phyloP scores from a whole-genome alignment of 805 yeast genomes.

The Kodamaea leandrae region DNA sequence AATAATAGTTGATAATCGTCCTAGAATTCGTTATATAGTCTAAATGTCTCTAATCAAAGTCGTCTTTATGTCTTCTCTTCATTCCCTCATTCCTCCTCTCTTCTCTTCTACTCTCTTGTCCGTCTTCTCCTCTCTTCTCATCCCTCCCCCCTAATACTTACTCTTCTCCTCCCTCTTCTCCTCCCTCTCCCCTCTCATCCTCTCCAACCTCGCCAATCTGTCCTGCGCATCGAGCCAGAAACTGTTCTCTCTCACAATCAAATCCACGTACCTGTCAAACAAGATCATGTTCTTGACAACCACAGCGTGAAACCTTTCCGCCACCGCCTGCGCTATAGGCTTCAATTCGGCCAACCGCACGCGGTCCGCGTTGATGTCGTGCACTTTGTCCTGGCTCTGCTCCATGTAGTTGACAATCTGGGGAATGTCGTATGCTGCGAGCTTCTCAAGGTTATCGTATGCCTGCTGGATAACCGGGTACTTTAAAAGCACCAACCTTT shows the following conservation, averaged over 20 bases:
- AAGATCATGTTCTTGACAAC: slow-evolving; percentile 30
- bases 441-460: slow-evolving; percentile 19
- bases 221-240: slow-evolving; percentile 28
- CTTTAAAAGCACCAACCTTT: slow-evolving; percentile 22
- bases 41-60: too few relatives aligned
- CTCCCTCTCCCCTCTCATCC: slow-evolving; percentile 1
- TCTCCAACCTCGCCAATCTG: slow-evolving; percentile 9
- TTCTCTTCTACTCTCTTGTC: neutral
- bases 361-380: slow-evolving; percentile 16
- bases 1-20: too few relatives aligned
- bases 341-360: slow-evolving; percentile 5
- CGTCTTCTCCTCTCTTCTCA: neutral
- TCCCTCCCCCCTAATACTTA: slow-evolving; percentile 6
- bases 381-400: slow-evolving; percentile 17
- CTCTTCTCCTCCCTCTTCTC: slow-evolving; percentile 1
- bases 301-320: slow-evolving; percentile 20
- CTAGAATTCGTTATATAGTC: too few relatives aligned
- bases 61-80: too few relatives aligned
- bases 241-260: slow-evolving; percentile 22
- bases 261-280: slow-evolving; percentile 24
- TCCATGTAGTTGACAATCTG: slow-evolving; percentile 18
- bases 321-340: slow-evolving; percentile 12
- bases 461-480: slow-evolving; percentile 22
- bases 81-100: neutral
- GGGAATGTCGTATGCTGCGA: slow-evolving; percentile 23